These are phyloP conservation scores for Bombardia bombarda DNA, from an alignment of 495 filamentous ascomycete genomes.

Conservation along the genomic window DNA sequence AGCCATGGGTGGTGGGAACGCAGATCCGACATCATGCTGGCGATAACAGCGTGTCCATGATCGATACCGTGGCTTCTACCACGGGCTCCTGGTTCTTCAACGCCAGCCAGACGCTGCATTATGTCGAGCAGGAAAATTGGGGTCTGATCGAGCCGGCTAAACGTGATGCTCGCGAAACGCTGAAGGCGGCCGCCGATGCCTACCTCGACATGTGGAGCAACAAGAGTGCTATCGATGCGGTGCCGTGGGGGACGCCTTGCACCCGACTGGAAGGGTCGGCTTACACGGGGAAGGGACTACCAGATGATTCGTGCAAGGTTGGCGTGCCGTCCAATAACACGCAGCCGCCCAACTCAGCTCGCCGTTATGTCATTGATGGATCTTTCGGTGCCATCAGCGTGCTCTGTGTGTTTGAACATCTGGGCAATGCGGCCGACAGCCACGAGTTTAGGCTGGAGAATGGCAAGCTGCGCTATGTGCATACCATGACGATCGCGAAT, in stretches of 20 bases:
- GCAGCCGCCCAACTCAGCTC: conserved; percentile 8
- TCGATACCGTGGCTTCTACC: conserved; percentile 18
- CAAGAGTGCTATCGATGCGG: conserved; percentile 2
- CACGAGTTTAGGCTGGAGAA: conserved; percentile 26
- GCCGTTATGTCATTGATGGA: conserved; percentile 25
- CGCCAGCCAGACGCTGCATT: conserved; percentile 16
- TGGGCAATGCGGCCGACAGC: conserved; percentile 21
- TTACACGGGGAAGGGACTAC: conserved; percentile 19
- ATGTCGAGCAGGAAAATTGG: conserved; percentile 19
- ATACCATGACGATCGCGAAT: conserved; percentile 10
- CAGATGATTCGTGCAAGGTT: conserved; percentile 13
- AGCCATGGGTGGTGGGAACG: conserved; percentile 14
- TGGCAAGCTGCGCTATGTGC: conserved; percentile 8
- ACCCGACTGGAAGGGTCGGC: conserved; percentile 20
- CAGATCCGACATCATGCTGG: conserved; percentile 8
- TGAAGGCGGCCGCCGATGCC: conserved; percentile 19
- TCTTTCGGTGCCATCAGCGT: conserved; percentile 31
- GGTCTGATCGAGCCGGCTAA: conserved; percentile 10
- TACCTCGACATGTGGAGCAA: conserved; percentile 22
- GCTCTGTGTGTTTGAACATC: conserved; percentile 25
- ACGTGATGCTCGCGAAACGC: conserved; percentile 11
- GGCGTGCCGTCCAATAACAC: conserved; percentile 10
- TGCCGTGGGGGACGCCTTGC: conserved; percentile 22
- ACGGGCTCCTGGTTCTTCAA: conserved; percentile 23
- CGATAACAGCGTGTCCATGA: conserved; percentile 8